Base-by-base conservation (phyloP, 495 filamentous ascomycete genomes). In the Trichoderma orchidacearum region DNA sequence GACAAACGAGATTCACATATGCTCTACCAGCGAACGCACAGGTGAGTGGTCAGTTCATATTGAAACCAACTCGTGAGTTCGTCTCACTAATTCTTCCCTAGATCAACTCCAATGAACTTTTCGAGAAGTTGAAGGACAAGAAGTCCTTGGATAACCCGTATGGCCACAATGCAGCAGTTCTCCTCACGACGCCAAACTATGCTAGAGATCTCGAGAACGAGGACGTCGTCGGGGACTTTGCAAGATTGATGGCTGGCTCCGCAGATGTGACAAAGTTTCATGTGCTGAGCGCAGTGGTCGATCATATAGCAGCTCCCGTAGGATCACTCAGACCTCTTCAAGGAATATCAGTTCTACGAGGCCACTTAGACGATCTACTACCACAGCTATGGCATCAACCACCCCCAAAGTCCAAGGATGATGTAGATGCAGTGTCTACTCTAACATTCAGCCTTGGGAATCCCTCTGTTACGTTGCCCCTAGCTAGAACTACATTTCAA, bases 401-500 rank as follows among this genome's bases (percentile, higher is more conserved):
- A 15, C 17, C 30, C 15, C 31, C 31, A 27, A 55, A 55, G 17
- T 35, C 30, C 1, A 55, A 25, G 21, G 31, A 55, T 25, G 53
- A 55, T 48, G 41, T 23, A 27, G 32, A 55, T 34, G 17, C 32
- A 7, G 32, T 36, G 2, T 32, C 30, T 23, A 31, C 53, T 18
- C 18, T 36, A 30, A 36, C 30, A 8, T 55, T 55, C 17, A 55
- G 31, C 23, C n/a, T 55, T 6, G 31, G 53, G n/a, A 31, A 55
- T 36, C 23, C 53, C 23, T 13, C 53, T 9, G 15, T 57, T 1
- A 57, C 56, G 28, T 17, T 57, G 41, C 56, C 56, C 5, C 56
- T 57, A 6, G 56, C 56, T 5, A 38, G 35, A 31, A 57, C 56
- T 9, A 57, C 48, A n/a, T 57, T 57, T 23, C 29, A 34, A 17